Evolutionary conservation across 768 basidiomycete genomes (phyloP).

Genomic region (Tricholoma saponaceum): DNA sequence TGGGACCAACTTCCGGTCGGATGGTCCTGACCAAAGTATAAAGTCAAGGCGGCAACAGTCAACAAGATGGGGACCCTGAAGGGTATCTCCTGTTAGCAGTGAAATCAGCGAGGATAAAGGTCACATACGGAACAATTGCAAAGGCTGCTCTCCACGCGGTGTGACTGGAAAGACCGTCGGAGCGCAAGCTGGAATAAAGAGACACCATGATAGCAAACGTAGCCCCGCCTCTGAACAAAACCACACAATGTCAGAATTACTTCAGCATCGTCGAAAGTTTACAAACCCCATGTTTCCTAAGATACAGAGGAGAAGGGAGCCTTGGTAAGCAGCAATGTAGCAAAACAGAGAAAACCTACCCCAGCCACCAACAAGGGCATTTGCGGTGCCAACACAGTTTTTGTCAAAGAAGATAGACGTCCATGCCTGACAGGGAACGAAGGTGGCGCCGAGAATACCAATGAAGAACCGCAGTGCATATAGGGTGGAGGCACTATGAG

Average conservation of each 20-base stretch:
- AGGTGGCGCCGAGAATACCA: constrained; percentile 56
- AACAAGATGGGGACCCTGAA: constrained; percentile 43
- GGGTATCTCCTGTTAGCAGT: neutral
- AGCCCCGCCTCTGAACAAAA: constrained; percentile 33
- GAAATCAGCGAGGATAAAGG: neutral
- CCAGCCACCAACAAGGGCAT: constrained; percentile 55
- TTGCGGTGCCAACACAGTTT: constrained; percentile 37
- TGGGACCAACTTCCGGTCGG: constrained; percentile 51
- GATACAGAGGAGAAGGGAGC: neutral
- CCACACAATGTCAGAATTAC: neutral
- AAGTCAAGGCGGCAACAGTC: constrained; percentile 31
- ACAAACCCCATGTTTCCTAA: constrained; percentile 36
- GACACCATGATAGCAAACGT: constrained; percentile 58
- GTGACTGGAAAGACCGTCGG: constrained; percentile 32
- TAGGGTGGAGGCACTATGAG: constrained; percentile 29
- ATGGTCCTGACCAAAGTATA: constrained; percentile 50
- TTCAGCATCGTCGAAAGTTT: neutral
- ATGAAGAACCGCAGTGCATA: constrained; percentile 46
- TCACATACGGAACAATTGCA: constrained; percentile 43
- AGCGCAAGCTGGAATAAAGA: constrained; percentile 36
- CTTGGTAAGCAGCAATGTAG: neutral
- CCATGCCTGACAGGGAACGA: constrained; percentile 60
- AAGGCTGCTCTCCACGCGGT: constrained; percentile 54
- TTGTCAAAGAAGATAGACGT: constrained; percentile 60
- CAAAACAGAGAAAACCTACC: neutral